Base-by-base conservation (phyloP, 352 stramenopile species). In the Phytophthora citrophthora region DNA sequence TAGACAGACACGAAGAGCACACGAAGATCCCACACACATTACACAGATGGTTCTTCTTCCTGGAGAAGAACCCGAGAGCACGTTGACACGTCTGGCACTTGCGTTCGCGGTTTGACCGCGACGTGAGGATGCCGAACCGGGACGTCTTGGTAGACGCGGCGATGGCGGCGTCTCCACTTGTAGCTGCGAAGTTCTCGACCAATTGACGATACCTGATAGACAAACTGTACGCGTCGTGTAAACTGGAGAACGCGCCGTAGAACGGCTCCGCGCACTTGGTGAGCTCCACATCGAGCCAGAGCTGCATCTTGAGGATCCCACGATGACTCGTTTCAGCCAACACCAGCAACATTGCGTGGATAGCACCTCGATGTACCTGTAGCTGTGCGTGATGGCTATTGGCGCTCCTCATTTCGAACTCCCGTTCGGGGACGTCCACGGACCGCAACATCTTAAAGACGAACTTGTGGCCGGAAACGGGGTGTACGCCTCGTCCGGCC, bases 211-310 rank as follows among this genome's bases (percentile, higher is more conserved):
- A 90, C 45, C 80, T 68, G 23, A 90, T 77, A 2, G 74, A 77
- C 18, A 90, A 73, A 43, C 83, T 91, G 41, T 87, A 87, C 36
- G 83, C 83, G 61, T 91, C 83, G 53, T 89, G 81, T 3, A 90
- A 68, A 27, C 80, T 77, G 1, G 83, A 86, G 48, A 91, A 84
- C 0, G 76, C 76, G 13, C 78, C 78, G 59, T 83, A 81, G 44
- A 85, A 88, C 9, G 74, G 73, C 18, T 86, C 75, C 6, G 56
- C 62, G 34, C 70, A 79, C 52, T 81, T 79, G 16, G 79, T 86
- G 7, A 88, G 61, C 47, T 91, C 77, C 2, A 82, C 71, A 48
- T 91, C 83, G 23, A 91, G 79, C 81, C 83, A 90, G 20, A 91
- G 31, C 43, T 90, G 77, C 80, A 91, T 88, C 53, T 83, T 83